Evolutionary conservation across 805 yeast species (phyloP).

Genomic region (Candida wancherniae): DNA sequence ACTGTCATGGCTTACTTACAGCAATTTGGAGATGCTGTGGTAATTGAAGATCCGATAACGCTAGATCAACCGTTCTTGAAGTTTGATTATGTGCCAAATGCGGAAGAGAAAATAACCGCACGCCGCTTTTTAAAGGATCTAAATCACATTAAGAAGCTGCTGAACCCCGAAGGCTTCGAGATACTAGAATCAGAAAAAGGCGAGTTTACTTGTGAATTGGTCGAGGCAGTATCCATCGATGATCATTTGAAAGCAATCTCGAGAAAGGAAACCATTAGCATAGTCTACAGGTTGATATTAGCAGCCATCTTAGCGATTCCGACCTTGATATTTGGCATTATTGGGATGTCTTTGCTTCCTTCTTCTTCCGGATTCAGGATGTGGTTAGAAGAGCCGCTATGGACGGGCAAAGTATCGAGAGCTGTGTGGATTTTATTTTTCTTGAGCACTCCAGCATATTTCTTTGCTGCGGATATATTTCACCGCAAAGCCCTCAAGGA

Average conservation of each 20-base stretch:
- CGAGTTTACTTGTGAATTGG: conserved; percentile 46
- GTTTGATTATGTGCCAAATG: conserved; percentile 59
- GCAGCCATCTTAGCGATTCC: conserved; percentile 58
- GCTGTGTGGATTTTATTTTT: conserved; percentile 63
- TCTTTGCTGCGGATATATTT: conserved; percentile 69
- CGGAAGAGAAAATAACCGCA: conserved; percentile 44
- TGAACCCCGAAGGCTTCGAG: conserved; percentile 16
- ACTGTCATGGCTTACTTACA: conserved; percentile 45
- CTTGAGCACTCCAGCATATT: conserved; percentile 67
- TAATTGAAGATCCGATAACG: conserved; percentile 52
- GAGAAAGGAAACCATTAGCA: conserved; percentile 40
- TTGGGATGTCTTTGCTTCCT: conserved; percentile 61
- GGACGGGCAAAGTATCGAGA: conserved; percentile 59
- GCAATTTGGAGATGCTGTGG: conserved; percentile 53
- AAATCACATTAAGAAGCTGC: conserved; percentile 36
- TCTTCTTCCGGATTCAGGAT: conserved; percentile 35
- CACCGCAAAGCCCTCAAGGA: conserved; percentile 65
- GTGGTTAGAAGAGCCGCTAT: conserved; percentile 58
- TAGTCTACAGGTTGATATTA: conserved; percentile 44
- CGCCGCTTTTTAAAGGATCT: conserved; percentile 51
- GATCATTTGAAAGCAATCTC: conserved; percentile 55
- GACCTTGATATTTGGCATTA: conserved; percentile 62
- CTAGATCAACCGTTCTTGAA: conserved; percentile 53
- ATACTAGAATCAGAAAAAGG: conserved; percentile 19
- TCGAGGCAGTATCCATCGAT: conserved; percentile 54